Conservation (phyloP, 2,329 filamentous ascomycete species). For the Colletotrichum abscissum region DNA sequence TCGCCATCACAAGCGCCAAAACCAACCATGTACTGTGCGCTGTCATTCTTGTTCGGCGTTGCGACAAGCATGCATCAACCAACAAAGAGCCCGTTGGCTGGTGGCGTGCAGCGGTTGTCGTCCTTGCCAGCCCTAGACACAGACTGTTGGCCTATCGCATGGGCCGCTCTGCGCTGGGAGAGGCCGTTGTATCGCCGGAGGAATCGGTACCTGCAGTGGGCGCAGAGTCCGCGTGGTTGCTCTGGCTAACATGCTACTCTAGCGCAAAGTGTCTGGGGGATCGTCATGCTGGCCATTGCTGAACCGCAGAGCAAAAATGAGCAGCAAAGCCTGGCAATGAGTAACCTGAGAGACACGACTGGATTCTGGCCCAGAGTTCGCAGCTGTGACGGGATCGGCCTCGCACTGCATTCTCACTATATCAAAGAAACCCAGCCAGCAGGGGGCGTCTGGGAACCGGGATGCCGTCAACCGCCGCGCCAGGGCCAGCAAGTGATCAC, state of each 20-base stretch:
- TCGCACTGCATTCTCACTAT: constrained; percentile 1
- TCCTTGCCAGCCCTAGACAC: constrained; percentile 10
- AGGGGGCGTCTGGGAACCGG: not conserved
- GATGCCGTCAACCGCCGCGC: constrained; percentile 10
- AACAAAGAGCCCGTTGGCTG: not conserved
- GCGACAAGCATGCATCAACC: not conserved
- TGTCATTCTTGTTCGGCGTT: constrained; percentile 21
- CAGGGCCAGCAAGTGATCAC: constrained; percentile 21
- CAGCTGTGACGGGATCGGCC: constrained; percentile 21
- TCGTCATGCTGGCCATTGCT: constrained; percentile 4
- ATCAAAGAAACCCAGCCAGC: constrained; percentile 24
- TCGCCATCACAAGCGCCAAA: constrained; percentile 12
- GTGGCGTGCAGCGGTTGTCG: constrained; percentile 5
- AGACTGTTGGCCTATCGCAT: constrained; percentile 26
- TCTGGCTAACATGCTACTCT: constrained; percentile 15
- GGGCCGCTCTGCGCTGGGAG: constrained; percentile 16
- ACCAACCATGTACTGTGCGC: constrained; percentile 16
- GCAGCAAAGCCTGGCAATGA: constrained; percentile 5
- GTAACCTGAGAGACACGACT: constrained; percentile 3
- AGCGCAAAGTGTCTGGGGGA: constrained; percentile 4
- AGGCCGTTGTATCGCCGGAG: constrained; percentile 30
- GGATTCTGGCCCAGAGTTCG: constrained; percentile 13
- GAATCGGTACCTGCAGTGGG: constrained; percentile 29
- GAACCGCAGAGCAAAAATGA: constrained; percentile 5
- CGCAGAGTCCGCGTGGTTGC: constrained; percentile 18